Evolutionary conservation across 345 rosid genomes (phyloP), one percentile per base, ranked within the genome.

Genomic region (Brassica incana): DNA sequence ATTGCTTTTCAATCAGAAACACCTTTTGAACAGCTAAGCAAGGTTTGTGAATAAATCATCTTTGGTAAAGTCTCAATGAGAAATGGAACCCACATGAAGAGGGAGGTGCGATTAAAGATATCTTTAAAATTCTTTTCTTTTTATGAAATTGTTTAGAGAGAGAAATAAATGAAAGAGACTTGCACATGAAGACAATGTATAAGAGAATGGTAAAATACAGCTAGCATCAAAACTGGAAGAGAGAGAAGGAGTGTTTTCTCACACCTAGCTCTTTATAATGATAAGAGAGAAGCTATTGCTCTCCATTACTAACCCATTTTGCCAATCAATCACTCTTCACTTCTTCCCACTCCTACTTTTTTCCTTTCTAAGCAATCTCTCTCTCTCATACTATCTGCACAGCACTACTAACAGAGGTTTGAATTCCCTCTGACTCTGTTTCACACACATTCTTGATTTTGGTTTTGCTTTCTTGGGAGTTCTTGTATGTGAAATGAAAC

Each of bases 131-230:
- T 50, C 12, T 5, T 71, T 43, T 35, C 54, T 56, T 50, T 56
- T 50, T 5, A 5, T 23, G 15, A 78, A 64, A 77, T 64, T 54
- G 38, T 78, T 79, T 11, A 32, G 60, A 54, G 74, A 71, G 76
- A 73, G 68, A 65, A 35, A 72, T 5, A 61, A 48, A 56, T 8
- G 83, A 80, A 69, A 80, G 75, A 69, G 75, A 80, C 75, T 74
- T 69, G 54, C 83, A 80, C 79, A 80, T 80, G 79, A 80, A 69
- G 83, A 80, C 83, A 80, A 75, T 74, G 35, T 32, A 20, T n/a
- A 50, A n/a, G 58, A 72, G 83, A 81, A 75, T 81, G 70, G 83
- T 81, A 81, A 81, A 81, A 65, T 75, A 81, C 83, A 54, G 60
- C 60, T 54, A 54, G 60, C 60, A 50, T 14, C 58, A 50, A 50